Evolutionary conservation across 257 asterid genomes (phyloP), one percentile per base, ranked within the genome.

Genomic region (Ligustrum vulgare): DNA sequence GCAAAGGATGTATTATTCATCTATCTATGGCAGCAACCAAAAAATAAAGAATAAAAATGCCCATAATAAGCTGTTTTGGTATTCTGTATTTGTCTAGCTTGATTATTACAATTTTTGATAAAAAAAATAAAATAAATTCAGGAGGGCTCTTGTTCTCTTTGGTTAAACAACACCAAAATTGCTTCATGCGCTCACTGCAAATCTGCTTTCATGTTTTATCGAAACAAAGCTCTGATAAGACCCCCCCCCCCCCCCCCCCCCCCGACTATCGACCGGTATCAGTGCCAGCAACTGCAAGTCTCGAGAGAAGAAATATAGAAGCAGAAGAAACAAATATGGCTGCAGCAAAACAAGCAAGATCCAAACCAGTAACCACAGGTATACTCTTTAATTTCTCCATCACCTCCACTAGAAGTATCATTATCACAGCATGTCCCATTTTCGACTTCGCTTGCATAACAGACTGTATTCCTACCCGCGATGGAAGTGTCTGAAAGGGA

Each of bases 321-420:
- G 91, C 89, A 9, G 98, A 89, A 16, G 91, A 90, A 35, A 86
- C 41, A 70, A 93, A 89, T 3, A 93, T 76, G 39, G 90, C 86
- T 20, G 85, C 96, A 4, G 96, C 96, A 11, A 91, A 91, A 77
- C 87, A 93, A 23, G 96, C 96, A 39, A 93, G 96, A 82, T 93
- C 98, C 25, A 83, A 28, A 13, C 91, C 88, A 60, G 78, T 89
- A 32, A 75, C 84, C 70, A 90, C 76, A 13, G 93, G 89, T 65
- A 90, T 68, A 45, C 79, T 89, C 79, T 89, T 89, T 85, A 86
- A 86, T 78, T 93, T 93, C 54, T 89, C 96, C 80, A 93, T 37
- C 69, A 93, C 93, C 77, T 91, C 94, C 13, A 89, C 96, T 87
- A 87, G 98, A 69, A 93, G 96, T 71, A 89, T 83, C 94, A 90